phyloP scores from a whole-genome alignment of 345 rosid genomes.

The Populus simonii region DNA sequence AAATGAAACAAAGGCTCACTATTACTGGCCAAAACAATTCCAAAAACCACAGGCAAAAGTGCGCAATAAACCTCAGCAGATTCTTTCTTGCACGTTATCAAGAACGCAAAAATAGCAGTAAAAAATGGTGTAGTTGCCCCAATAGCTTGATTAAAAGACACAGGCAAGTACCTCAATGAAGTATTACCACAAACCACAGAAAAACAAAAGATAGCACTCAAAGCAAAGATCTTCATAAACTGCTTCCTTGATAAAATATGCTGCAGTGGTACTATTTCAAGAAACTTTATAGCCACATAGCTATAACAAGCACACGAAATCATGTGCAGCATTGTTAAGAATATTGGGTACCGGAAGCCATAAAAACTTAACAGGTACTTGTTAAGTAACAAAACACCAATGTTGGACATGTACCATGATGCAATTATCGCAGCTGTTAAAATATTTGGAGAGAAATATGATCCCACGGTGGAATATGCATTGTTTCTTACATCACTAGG shows the following conservation, averaged over 20 bases:
- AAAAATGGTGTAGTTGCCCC: constrained; percentile 99
- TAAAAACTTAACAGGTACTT: constrained; percentile 90
- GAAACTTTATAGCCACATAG: constrained; percentile 62
- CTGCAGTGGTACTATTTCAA: constrained; percentile 81
- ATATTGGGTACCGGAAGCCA: constrained; percentile 90
- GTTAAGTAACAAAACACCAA: constrained; percentile 89
- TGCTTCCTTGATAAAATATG: constrained; percentile 72
- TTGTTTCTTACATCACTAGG: constrained; percentile 58
- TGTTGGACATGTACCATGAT: constrained; percentile 91
- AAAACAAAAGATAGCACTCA: constrained; percentile 81
- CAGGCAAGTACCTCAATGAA: constrained; percentile 85
- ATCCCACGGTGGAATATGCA: constrained; percentile 37
- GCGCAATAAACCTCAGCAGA: constrained; percentile 82
- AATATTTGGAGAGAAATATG: constrained; percentile 47
- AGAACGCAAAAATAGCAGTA: constrained; percentile 88
- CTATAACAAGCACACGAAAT: constrained; percentile 79
- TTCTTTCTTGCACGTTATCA: constrained; percentile 87
- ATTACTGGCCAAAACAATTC: constrained; percentile 88
- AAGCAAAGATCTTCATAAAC: constrained; percentile 73
- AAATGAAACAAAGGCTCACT: constrained; percentile 89
- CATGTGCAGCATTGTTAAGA: constrained; percentile 93
- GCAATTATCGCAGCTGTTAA: constrained; percentile 72
- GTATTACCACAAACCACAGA: constrained; percentile 98
- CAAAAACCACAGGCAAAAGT: constrained; percentile 82
- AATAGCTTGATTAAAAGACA: constrained; percentile 93